Conservation (phyloP, 139 green algal genomes). For the Deuterostichococcus epilithicus region DNA sequence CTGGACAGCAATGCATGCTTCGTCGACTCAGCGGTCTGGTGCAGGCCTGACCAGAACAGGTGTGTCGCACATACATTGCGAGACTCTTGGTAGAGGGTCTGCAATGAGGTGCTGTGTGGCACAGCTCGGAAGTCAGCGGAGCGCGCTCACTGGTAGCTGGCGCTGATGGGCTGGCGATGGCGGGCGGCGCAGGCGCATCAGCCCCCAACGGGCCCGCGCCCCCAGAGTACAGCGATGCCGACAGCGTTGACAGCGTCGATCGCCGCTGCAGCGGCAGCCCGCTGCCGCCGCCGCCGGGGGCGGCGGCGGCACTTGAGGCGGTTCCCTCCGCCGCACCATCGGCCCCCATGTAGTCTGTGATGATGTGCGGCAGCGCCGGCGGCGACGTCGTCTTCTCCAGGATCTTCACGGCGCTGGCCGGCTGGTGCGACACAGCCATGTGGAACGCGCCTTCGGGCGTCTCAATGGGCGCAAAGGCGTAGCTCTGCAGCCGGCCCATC, state of each 20-base stretch:
- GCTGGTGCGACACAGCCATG: slow-evolving; percentile 47
- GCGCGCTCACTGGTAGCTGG: background rate
- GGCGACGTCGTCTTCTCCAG: slow-evolving; percentile 38
- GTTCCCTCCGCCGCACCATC: background rate
- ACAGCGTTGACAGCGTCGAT: slow-evolving; percentile 17
- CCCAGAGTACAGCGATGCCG: background rate
- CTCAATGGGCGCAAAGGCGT: slow-evolving; percentile 57
- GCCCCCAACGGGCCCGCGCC: background rate
- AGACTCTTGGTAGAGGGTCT: too few species aligned
- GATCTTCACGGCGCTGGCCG: slow-evolving; percentile 35
- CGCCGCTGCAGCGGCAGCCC: slow-evolving; percentile 1
- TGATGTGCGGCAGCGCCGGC: slow-evolving; percentile 35
- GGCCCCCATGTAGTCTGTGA: slow-evolving; percentile 35
- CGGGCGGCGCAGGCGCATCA: background rate
- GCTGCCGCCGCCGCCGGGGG: slow-evolving; percentile 3
- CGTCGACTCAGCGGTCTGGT: too few species aligned
- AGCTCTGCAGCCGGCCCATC: slow-evolving; percentile 26
- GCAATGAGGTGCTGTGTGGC: background rate
- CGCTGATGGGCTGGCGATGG: background rate
- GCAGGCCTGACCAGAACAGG: too few species aligned
- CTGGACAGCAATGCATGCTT: background rate
- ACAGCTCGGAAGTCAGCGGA: too few species aligned
- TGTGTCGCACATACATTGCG: too few species aligned
- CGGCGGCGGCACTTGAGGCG: background rate
- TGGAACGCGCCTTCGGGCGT: slow-evolving; percentile 47